Percentiles rank a stretch among this genome's conserved stretches.
phyloP scores from a whole-genome alignment of 768 basidiomycete genomes.

The Sarcodon sp. region DNA sequence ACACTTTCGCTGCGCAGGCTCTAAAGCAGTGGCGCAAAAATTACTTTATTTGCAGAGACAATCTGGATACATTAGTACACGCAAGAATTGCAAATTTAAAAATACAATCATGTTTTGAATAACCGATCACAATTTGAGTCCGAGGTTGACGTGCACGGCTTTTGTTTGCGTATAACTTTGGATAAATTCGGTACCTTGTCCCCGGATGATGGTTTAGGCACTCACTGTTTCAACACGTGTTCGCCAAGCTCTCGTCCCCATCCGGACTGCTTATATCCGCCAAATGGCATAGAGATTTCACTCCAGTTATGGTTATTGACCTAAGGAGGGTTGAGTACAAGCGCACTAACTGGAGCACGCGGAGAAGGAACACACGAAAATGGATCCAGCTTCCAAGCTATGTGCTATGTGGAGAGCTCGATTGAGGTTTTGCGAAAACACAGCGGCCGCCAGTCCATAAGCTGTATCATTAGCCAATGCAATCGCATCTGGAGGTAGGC shows the following conservation, averaged over 20 bases:
- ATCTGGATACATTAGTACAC: no score
- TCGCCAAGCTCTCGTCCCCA: slow-evolving; percentile 60
- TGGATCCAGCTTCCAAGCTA: slow-evolving; percentile 69
- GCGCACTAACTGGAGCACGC: slow-evolving; percentile 40
- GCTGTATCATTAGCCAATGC: slow-evolving; percentile 72
- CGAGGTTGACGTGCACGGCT: slow-evolving; percentile 48
- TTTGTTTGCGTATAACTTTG: slow-evolving; percentile 45
- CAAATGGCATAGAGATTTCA: slow-evolving; percentile 45
- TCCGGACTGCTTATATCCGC: slow-evolving; percentile 65
- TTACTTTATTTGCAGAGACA: no score
- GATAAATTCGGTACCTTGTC: neutral
- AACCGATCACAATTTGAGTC: slow-evolving; percentile 7
- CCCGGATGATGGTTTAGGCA: neutral
- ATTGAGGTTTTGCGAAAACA: slow-evolving; percentile 71
- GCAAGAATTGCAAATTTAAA: no score
- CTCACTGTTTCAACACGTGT: slow-evolving; percentile 28
- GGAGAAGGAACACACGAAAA: slow-evolving; percentile 37
- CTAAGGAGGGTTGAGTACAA: slow-evolving; percentile 7
- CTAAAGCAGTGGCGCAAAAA: no score
- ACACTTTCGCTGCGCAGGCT: no score
- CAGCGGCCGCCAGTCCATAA: slow-evolving; percentile 81
- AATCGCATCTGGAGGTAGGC: slow-evolving; percentile 39
- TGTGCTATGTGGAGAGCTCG: slow-evolving; percentile 65
- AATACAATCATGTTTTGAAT: no score
- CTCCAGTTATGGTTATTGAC: slow-evolving; percentile 31